A percentile compares a stretch with the other conserved stretches of the same genome.
Conservation (phyloP, 768 basidiomycete genomes). For the Asterophora parasitica region DNA sequence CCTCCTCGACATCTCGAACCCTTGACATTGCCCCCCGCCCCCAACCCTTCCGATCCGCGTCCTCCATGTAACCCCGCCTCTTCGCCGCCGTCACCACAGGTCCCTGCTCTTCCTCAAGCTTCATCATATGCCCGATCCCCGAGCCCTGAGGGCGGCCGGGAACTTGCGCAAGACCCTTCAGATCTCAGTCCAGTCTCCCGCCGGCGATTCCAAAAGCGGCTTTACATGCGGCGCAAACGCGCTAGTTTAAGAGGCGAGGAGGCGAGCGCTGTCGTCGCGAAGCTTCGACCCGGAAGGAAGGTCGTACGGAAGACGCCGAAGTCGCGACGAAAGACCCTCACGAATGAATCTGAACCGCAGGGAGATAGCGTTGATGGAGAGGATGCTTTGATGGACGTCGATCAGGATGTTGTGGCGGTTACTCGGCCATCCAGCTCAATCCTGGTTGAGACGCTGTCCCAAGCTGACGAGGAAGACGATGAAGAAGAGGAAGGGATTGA, state of each 20-base stretch:
- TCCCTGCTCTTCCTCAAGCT: slow-evolving; percentile 6
- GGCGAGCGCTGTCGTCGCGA: slow-evolving; percentile 24
- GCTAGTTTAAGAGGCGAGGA: slow-evolving; percentile 40
- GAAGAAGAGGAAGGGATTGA: not conserved
- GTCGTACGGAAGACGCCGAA: slow-evolving; percentile 18
- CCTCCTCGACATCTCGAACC: not conserved
- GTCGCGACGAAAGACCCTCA: slow-evolving; percentile 5
- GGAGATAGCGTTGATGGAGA: not conserved
- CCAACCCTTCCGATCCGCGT: not conserved
- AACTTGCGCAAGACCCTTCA: slow-evolving; percentile 15
- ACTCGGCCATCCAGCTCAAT: not conserved
- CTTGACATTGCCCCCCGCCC: slow-evolving; percentile 2
- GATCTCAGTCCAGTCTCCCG: slow-evolving; percentile 43
- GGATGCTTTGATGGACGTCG: slow-evolving; percentile 10
- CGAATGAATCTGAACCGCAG: slow-evolving; percentile 13
- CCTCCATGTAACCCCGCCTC: slow-evolving; percentile 2
- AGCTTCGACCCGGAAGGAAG: slow-evolving; percentile 34
- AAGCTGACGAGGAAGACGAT: not conserved
- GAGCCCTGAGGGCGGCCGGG: slow-evolving; percentile 9
- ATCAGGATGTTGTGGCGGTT: slow-evolving; percentile 1
- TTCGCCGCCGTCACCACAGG: slow-evolving; percentile 1
- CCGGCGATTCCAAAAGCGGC: slow-evolving; percentile 53
- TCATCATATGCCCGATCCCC: slow-evolving; percentile 3
- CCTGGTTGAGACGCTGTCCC: not conserved
- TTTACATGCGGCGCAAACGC: slow-evolving; percentile 71